phyloP scores from a whole-genome alignment of 2,329 filamentous ascomycete genomes.

The Hypoxylon sp. region DNA sequence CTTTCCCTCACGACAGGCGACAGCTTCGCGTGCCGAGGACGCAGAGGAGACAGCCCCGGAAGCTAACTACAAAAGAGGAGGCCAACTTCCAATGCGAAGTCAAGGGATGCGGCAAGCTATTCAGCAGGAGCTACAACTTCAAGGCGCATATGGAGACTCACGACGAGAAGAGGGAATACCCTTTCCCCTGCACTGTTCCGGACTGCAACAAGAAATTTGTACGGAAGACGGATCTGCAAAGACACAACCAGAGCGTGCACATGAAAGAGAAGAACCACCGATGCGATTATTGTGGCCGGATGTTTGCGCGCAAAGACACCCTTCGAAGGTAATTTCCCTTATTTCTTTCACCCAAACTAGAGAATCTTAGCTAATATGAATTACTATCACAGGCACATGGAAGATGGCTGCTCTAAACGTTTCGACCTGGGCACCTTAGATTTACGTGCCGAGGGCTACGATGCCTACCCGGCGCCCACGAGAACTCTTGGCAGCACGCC shows the following conservation, averaged over 20 bases:
- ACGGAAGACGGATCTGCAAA: conserved; percentile 82
- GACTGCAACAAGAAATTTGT: conserved; percentile 84
- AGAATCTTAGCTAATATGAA: conserved; percentile 21
- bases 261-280: conserved; percentile 78
- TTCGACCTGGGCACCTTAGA: conserved; percentile 71
- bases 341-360: conserved; percentile 8
- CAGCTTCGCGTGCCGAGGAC: conserved; percentile 54
- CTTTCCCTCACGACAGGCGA: conserved; percentile 51
- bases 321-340: conserved; percentile 75
- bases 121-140: conserved; percentile 88
- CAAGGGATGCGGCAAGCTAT: conserved; percentile 81
- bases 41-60: conserved; percentile 60
- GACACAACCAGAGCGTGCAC: conserved; percentile 78
- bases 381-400: conserved; percentile 73
- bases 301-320: conserved; percentile 86
- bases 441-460: conserved; percentile 54
- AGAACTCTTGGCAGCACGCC: conserved; percentile 48
- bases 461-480: conserved; percentile 45
- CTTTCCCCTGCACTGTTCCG: conserved; percentile 75
- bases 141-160: conserved; percentile 90
- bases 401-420: conserved; percentile 80
- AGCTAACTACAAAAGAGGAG: conserved; percentile 75
- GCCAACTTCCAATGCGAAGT: conserved; percentile 79
- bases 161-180: conserved; percentile 79
- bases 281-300: conserved; percentile 78